Evolutionary conservation across 78 protist species (phyloP), one percentile per base, ranked within the genome.

Genomic region (Dictyostelium brefeldianum): DNA sequence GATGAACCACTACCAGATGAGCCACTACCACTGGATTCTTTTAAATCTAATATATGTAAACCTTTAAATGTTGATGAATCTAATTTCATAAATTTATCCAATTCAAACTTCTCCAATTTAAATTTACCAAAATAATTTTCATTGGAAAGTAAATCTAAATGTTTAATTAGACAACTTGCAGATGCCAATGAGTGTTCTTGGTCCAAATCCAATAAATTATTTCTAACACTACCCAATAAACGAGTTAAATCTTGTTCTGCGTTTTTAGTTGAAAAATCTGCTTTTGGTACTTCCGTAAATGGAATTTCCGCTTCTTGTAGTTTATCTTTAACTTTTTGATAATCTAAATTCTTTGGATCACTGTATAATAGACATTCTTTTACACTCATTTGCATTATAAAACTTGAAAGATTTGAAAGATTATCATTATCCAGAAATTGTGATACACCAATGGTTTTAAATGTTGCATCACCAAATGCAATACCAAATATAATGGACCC

Each of bases 61-160:
- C 98, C 98, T 14, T 77, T 75, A 25, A 97, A 84, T 20, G 99
- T 96, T 1, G 99, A 96, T 0, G 95, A 25, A 62, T 98, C 99
- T 0, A 98, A 53, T 14, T 84, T 71, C 99, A 98, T 98, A 80
- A 50, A 98, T 46, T 78, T 65, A 20, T 53, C 64, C 5, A 93
- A 74, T 9, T 89, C 92, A 48, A 43, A 96, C 25, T 10, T n/a
- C n/a, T n/a, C 77, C 62, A 96, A 25, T 12, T 56, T 62, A 29
- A 77, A 96, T 48, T 71, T 78, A n/a, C 92, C 96, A 65, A 64
- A 89, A 47, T 83, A 80, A 5, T 6, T 56, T 36, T 22, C 62
- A 48, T 95, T 94, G 2, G 77, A 48, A 2, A 87, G 74, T 57
- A 80, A 25, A 53, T 94, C 95, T 43, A 97, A 87, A 80, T 95